These are phyloP conservation scores for Sporisorium sorghi DNA, from an alignment of 1,284 basidiomycete species.

Conservation along the genomic window DNA sequence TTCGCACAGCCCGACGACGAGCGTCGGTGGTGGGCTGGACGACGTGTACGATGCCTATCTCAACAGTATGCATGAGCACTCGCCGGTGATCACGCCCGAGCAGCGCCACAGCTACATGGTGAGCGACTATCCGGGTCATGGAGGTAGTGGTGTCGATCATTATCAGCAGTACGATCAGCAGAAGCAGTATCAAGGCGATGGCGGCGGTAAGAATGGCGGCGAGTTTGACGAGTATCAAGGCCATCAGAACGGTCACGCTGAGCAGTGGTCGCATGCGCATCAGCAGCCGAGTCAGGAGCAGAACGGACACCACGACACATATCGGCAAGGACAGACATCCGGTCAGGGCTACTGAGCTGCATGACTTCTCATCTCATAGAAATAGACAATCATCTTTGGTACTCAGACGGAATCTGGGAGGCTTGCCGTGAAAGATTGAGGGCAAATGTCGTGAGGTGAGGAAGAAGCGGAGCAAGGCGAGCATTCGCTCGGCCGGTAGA, in stretches of 20 bases:
- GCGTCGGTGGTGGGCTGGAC: slow-evolving; percentile 26
- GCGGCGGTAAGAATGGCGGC: neutral
- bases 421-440: neutral
- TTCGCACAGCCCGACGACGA: slow-evolving; percentile 20
- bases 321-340: slow-evolving; percentile 1
- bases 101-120: slow-evolving; percentile 51
- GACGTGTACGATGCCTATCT: slow-evolving; percentile 51
- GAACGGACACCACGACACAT: slow-evolving; percentile 17
- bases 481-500: slow-evolving; percentile 8
- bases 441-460: neutral
- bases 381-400: slow-evolving; percentile 1
- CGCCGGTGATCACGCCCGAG: slow-evolving; percentile 30
- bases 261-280: slow-evolving; percentile 17
- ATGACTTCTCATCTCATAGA: slow-evolving; percentile 1
- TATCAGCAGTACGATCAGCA: slow-evolving; percentile 13
- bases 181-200: slow-evolving; percentile 10
- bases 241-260: slow-evolving; percentile 14
- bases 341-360: slow-evolving; percentile 14
- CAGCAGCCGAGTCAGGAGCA: slow-evolving; percentile 4
- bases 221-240: slow-evolving; percentile 8
- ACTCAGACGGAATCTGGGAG: too few species aligned
- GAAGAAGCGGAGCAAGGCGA: neutral
- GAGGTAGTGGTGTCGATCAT: neutral
- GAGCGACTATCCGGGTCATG: slow-evolving; percentile 32
- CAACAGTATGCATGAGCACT: slow-evolving; percentile 32